These are phyloP conservation scores for Apium graveolens DNA, from an alignment of 129 eudicot species.

Conservation along the genomic window DNA sequence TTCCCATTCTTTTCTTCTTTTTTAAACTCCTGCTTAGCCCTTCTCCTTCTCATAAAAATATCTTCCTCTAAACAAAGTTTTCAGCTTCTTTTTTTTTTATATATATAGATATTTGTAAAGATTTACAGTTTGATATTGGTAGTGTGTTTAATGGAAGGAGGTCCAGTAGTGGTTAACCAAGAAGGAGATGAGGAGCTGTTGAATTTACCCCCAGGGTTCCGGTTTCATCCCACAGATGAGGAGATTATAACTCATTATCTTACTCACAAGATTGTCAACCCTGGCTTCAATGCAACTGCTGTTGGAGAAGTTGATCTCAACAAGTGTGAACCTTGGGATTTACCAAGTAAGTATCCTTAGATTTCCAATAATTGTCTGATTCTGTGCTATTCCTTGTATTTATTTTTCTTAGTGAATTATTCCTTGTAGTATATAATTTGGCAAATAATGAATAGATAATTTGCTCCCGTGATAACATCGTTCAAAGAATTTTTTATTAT, in stretches of 20 bases:
- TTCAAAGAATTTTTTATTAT: no score
- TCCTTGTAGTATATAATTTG: no score
- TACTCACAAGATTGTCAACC: conserved; percentile 38
- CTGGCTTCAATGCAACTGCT: conserved; percentile 39
- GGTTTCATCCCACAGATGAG: conserved; percentile 83
- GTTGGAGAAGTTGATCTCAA: conserved; percentile 76
- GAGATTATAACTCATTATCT: conserved; percentile 71
- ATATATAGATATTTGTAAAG: no score
- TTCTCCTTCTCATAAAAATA: not conserved
- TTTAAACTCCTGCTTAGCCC: not conserved
- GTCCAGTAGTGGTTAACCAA: not conserved
- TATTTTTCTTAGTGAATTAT: no score
- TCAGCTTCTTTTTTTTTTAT: not conserved
- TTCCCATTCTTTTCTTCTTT: conserved; percentile 1
- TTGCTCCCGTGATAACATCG: no score
- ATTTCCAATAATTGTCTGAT: not conserved
- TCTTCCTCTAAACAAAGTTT: not conserved
- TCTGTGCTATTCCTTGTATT: not conserved
- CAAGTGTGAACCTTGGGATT: conserved; percentile 86
- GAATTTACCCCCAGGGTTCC: conserved; percentile 66
- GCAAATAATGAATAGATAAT: no score
- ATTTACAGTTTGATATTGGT: no score
- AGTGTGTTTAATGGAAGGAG: conserved; percentile 6
- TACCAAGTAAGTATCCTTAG: conserved; percentile 39
- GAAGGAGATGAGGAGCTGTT: conserved; percentile 12